Evolutionary conservation across 371 early-diverging fungal species (phyloP).

Genomic region (Mucor lusitanicus): DNA sequence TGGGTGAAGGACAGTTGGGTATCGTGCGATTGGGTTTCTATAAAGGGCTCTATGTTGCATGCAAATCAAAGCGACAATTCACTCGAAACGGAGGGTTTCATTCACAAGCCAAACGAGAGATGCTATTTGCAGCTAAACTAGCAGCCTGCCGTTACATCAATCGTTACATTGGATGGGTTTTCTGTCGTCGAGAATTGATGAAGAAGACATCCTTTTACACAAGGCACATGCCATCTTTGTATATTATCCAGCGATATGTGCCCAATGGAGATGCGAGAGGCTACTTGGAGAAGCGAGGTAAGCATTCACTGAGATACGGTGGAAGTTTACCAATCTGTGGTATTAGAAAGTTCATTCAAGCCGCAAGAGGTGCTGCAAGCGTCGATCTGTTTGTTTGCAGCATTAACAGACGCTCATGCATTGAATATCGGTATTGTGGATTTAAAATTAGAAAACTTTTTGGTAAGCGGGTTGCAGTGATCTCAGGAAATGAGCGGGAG

Average conservation of each 20-base stretch:
- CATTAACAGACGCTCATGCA: slow-evolving; percentile 32
- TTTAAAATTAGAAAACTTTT: slow-evolving; percentile 41
- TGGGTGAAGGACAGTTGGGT: slow-evolving; percentile 38
- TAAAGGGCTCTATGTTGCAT: slow-evolving; percentile 24
- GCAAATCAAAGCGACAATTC: slow-evolving; percentile 24
- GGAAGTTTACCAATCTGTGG: neutral
- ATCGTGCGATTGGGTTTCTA: slow-evolving; percentile 25
- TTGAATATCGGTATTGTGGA: slow-evolving; percentile 41
- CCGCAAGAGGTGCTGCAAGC: slow-evolving; percentile 32
- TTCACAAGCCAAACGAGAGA: slow-evolving; percentile 22
- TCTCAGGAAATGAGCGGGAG: neutral
- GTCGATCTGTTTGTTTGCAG: slow-evolving; percentile 33
- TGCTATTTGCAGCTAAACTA: slow-evolving; percentile 32
- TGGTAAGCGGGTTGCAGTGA: slow-evolving; percentile 11
- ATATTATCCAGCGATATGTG: slow-evolving; percentile 31
- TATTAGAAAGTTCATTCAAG: slow-evolving; percentile 15
- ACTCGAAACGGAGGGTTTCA: neutral
- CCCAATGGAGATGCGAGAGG: slow-evolving; percentile 33
- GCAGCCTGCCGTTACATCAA: slow-evolving; percentile 30
- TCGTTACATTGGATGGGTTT: slow-evolving; percentile 29
- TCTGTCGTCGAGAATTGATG: slow-evolving; percentile 1
- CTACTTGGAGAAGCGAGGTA: slow-evolving; percentile 30
- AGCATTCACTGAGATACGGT: neutral
- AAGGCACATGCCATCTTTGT: neutral
- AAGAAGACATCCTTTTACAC: neutral